Base-by-base conservation (phyloP, 352 stramenopile genomes). In the Peronospora destructor region DNA sequence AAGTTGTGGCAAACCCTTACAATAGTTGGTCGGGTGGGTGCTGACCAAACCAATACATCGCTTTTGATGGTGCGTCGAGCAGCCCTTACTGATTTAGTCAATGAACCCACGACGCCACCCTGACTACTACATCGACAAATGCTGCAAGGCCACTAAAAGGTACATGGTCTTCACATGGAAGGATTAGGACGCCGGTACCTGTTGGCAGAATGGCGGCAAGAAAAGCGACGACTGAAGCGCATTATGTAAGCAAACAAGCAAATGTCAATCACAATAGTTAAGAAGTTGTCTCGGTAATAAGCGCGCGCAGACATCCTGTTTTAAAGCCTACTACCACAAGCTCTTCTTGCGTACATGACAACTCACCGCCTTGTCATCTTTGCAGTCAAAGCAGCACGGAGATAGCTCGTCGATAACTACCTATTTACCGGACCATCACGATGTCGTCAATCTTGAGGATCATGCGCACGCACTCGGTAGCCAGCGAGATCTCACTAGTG, bases 391-490 rank as follows among this genome's bases (percentile, higher is more conserved):
- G n/a, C 13, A 37, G 32, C 19, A 49, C 17, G 12, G 25, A 36
- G 16, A 10, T 47, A 21, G 16, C 48, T 40, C 23, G 9, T n/a
- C 8, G 59, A 14, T 42, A 54, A 38, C 35, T 56, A 53, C 34
- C 51, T 61, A 56, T 70, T 89, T 94, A 94, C 72, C 83, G 69
- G 43, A 98, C 94, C 66, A 97, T 96, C 46, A 99, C 94, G 47
- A 99, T 95, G 84, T 99, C 97, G 66, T 99, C 97, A 68, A 99
- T 98, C 93, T 99, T 99, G 76, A 99, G 91, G 66, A 99, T 98
- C 96, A 99, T 99, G 64, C 89, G 87, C 43, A 99, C 95, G 61
- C 94, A 98, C 74, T 99, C 97, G 33, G 96, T 97, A 10, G 97
- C 96, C 45, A 99, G 83, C 52, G 90, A 73, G 61, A 99, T 97